Evolutionary conservation across 192 early-diverging fungal genomes (phyloP).

Genomic region (Podila verticillata): DNA sequence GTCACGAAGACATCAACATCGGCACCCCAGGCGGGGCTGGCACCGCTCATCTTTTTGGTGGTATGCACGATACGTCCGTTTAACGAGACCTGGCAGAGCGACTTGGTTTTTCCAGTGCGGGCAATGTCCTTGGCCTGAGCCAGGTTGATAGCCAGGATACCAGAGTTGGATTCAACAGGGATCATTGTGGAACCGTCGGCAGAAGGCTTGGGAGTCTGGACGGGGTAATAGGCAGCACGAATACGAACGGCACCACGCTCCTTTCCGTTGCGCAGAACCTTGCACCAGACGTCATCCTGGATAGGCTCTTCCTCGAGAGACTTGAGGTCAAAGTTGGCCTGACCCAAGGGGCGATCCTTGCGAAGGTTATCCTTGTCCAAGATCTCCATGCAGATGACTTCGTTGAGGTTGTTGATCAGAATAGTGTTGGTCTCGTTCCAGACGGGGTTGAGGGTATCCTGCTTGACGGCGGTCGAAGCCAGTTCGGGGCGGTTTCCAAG

Average conservation of each 20-base stretch:
- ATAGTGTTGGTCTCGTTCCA: constrained; percentile 88
- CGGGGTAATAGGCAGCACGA: constrained; percentile 40
- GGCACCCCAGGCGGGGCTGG: constrained; percentile 85
- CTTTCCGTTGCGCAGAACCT: constrained; percentile 40
- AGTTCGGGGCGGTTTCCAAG: constrained; percentile 76
- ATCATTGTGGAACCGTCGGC: constrained; percentile 28
- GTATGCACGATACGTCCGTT: constrained; percentile 58
- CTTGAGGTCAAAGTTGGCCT: constrained; percentile 63
- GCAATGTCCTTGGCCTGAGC: constrained; percentile 76
- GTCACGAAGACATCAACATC: constrained; percentile 76
- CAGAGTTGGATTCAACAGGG: constrained; percentile 59
- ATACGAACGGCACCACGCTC: constrained; percentile 41
- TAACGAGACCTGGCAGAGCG: constrained; percentile 65
- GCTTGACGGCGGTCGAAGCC: constrained; percentile 69
- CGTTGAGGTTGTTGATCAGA: constrained; percentile 78
- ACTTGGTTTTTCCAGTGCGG: constrained; percentile 50
- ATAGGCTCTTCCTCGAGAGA: constrained; percentile 51
- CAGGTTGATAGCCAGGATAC: constrained; percentile 74
- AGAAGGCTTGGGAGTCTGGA: constrained; percentile 19
- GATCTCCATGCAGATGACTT: constrained; percentile 81
- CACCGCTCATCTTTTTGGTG: constrained; percentile 77
- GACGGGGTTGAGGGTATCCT: constrained; percentile 81
- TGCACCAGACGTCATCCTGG: constrained; percentile 58
- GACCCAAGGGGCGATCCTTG: constrained; percentile 77
- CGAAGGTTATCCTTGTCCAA: constrained; percentile 83